These are phyloP conservation scores for Rutstroemia sp. DNA, from an alignment of 2,329 filamentous ascomycete genomes.

Conservation along the genomic window DNA sequence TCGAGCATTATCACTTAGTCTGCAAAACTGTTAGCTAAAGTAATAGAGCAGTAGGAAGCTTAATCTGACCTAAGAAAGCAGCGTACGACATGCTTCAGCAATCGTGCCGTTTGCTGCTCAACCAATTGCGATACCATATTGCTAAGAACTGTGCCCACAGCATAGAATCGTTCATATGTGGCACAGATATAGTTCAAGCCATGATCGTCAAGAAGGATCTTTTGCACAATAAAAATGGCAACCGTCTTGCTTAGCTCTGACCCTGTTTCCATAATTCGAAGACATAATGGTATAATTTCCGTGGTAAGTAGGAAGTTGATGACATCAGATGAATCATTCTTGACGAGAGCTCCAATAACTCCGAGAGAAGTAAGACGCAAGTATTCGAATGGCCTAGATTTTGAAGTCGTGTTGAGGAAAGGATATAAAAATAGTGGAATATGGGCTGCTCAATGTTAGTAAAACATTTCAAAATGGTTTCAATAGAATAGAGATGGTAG, in stretches of 20 bases:
- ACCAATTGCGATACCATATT: constrained; percentile 99
- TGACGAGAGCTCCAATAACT: constrained; percentile 93
- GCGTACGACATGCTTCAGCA: constrained; percentile 94
- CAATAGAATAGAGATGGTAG: constrained; percentile 1
- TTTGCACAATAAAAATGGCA: constrained; percentile 98
- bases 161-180: constrained; percentile 97
- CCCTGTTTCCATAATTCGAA: constrained; percentile 98
- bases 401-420: constrained; percentile 97
- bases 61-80: constrained; percentile 81
- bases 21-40: constrained; percentile 32
- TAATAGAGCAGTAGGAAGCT: neutral
- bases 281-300: constrained; percentile 94
- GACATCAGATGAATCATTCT: constrained; percentile 97
- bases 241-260: constrained; percentile 98
- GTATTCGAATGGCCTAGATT: constrained; percentile 96
- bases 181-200: constrained; percentile 97
- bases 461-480: neutral
- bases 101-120: constrained; percentile 90
- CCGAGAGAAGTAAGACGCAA: constrained; percentile 90
- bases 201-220: constrained; percentile 94
- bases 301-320: constrained; percentile 99
- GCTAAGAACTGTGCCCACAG: constrained; percentile 91
- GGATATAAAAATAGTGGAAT: constrained; percentile 97
- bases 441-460: constrained; percentile 57
- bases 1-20: constrained; percentile 90